phyloP scores from a whole-genome alignment of 2,329 filamentous ascomycete genomes.

The Dactylonectria macrodidyma region DNA sequence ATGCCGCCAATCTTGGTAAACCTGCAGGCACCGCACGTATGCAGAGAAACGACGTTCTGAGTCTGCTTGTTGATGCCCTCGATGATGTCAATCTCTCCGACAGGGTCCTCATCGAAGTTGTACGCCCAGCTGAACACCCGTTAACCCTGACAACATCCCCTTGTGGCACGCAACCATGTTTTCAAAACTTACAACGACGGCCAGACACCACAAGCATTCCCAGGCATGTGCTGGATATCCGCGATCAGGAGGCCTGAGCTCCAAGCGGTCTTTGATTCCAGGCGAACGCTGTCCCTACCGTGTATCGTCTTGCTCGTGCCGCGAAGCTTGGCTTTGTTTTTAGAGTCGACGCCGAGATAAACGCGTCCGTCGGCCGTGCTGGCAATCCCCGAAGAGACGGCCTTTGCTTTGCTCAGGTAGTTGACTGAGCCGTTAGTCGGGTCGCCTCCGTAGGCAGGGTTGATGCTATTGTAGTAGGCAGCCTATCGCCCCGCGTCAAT shows the following conservation, averaged over 20 bases:
- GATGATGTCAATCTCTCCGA: constrained; percentile 81
- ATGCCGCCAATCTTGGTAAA: constrained; percentile 60
- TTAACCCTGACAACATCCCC: too few relatives aligned
- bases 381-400: constrained; percentile 52
- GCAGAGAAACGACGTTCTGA: constrained; percentile 73
- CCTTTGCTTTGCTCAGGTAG: constrained; percentile 58
- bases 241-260: constrained; percentile 77
- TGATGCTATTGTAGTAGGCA: constrained; percentile 30
- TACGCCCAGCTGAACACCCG: constrained; percentile 19
- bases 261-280: constrained; percentile 74
- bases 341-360: constrained; percentile 55
- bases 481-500: not conserved
- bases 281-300: constrained; percentile 71
- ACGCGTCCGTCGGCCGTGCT: constrained; percentile 49
- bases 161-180: too few relatives aligned
- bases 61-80: constrained; percentile 76
- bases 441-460: constrained; percentile 56
- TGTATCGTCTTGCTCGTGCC: constrained; percentile 30
- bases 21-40: constrained; percentile 67
- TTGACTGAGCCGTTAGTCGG: constrained; percentile 78
- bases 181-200: constrained; percentile 35
- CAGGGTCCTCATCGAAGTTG: constrained; percentile 32
- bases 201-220: constrained; percentile 39
- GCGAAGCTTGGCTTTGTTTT: constrained; percentile 34
- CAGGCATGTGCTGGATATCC: constrained; percentile 40